Conservation (phyloP, 2,329 filamentous ascomycete genomes). For the Epichloe baconii region DNA sequence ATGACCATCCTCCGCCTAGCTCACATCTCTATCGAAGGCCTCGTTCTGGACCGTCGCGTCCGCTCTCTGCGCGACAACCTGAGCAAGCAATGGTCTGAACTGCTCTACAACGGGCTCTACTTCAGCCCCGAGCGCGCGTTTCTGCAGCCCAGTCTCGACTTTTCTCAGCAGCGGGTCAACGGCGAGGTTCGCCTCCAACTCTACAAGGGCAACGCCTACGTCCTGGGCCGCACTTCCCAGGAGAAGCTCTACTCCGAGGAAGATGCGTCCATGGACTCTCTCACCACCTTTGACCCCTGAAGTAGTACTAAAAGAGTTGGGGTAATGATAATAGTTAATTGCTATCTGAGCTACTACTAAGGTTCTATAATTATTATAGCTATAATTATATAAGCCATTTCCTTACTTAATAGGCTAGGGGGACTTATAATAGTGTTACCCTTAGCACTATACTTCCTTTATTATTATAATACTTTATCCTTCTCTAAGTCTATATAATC, state of each 20-base stretch:
- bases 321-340: too few species aligned
- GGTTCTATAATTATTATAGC: too few species aligned
- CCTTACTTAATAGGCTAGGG: too few species aligned
- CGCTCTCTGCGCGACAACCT: conserved; percentile 1
- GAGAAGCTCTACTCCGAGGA: conserved; percentile 16
- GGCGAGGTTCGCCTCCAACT: conserved; percentile 23
- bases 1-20: conserved; percentile 1
- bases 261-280: too few species aligned
- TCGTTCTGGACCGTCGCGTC: conserved; percentile 1
- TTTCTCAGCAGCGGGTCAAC: conserved; percentile 10
- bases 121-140: conserved; percentile 2
- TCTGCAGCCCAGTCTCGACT: conserved; percentile 1
- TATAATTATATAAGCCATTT: too few species aligned
- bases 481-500: too few species aligned
- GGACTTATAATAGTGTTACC: too few species aligned
- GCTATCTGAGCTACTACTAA: too few species aligned
- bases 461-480: too few species aligned
- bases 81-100: not conserved
- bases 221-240: conserved; percentile 25
- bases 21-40: not conserved
- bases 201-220: conserved; percentile 24
- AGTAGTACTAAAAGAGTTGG: too few species aligned
- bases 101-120: not conserved
- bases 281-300: too few species aligned
- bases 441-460: too few species aligned